Percentiles rank a stretch among this genome's conserved stretches.
Conservation (phyloP, 192 early-diverging fungal genomes). For the Podila epicladia region DNA sequence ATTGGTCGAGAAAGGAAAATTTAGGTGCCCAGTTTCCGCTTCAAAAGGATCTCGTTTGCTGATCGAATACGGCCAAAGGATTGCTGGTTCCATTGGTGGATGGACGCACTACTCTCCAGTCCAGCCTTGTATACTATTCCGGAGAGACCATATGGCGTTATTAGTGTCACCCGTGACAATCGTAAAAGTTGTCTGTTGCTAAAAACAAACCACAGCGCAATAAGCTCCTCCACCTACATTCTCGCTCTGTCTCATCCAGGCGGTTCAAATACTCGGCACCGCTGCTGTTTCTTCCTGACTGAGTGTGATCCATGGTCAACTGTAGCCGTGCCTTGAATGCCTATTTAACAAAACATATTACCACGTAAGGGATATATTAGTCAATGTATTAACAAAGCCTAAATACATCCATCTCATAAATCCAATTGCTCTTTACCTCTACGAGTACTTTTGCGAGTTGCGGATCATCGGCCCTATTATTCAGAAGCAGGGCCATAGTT, state of each 20-base stretch:
- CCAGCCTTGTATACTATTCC: conserved; percentile 3
- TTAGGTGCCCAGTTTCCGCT: conserved; percentile 1
- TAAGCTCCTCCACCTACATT: conserved; percentile 20
- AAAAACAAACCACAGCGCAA: not conserved
- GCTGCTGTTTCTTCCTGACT: conserved; percentile 20
- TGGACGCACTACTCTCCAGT: conserved; percentile 1
- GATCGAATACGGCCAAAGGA: conserved; percentile 6
- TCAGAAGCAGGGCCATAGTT: not conserved
- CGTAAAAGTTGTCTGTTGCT: not conserved
- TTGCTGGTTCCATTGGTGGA: conserved; percentile 2
- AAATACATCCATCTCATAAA: no score
- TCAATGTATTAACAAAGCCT: no score
- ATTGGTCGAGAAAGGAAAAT: no score
- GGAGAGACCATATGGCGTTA: not conserved
- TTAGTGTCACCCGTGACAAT: not conserved
- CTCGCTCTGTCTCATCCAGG: conserved; percentile 55
- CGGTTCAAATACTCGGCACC: conserved; percentile 48
- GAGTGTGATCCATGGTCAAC: conserved; percentile 53
- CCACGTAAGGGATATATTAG: not conserved
- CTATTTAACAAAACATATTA: conserved; percentile 5
- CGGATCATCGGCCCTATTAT: conserved; percentile 1
- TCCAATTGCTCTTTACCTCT: not conserved
- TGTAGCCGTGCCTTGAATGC: conserved; percentile 43
- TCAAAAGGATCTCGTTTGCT: conserved; percentile 1
- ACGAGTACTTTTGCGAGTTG: not conserved